phyloP scores from a whole-genome alignment of 768 basidiomycete species.

The Pisolithus marmoratus region DNA sequence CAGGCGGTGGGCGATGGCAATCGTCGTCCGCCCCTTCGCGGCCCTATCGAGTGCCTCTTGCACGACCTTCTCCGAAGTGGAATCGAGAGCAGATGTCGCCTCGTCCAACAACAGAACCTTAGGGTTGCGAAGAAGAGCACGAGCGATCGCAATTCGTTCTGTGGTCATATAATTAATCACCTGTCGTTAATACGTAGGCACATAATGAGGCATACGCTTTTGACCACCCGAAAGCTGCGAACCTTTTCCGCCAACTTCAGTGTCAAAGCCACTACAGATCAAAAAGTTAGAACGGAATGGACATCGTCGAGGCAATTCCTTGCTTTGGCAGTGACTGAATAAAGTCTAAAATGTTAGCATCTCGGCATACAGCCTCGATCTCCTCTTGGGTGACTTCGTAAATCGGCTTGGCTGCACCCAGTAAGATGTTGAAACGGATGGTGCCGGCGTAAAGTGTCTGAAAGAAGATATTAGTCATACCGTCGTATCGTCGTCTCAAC shows the following conservation, averaged over 20 bases:
- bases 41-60: conserved; percentile 92
- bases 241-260: conserved; percentile 87
- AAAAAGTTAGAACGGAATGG: conserved; percentile 6
- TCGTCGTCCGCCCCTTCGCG: conserved; percentile 87
- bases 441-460: conserved; percentile 81
- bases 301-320: conserved; percentile 19
- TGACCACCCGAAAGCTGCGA: conserved; percentile 87
- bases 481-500: conserved; percentile 6
- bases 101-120: conserved; percentile 85
- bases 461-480: neutral
- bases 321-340: conserved; percentile 78
- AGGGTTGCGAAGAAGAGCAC: conserved; percentile 87
- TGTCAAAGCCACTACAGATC: conserved; percentile 71
- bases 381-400: conserved; percentile 82
- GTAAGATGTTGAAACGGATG: conserved; percentile 84
- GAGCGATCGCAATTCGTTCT: conserved; percentile 79
- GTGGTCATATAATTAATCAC: conserved; percentile 2
- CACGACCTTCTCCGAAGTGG: conserved; percentile 89
- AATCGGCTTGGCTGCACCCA: conserved; percentile 73
- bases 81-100: conserved; percentile 88
- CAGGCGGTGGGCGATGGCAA: conserved; percentile 92
- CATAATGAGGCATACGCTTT: conserved; percentile 48
- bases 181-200: too few species aligned
- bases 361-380: conserved; percentile 76
- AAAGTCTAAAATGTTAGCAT: conserved; percentile 91